Conservation (phyloP, 257 asterid genomes). For the Phtheirospermum japonicum region DNA sequence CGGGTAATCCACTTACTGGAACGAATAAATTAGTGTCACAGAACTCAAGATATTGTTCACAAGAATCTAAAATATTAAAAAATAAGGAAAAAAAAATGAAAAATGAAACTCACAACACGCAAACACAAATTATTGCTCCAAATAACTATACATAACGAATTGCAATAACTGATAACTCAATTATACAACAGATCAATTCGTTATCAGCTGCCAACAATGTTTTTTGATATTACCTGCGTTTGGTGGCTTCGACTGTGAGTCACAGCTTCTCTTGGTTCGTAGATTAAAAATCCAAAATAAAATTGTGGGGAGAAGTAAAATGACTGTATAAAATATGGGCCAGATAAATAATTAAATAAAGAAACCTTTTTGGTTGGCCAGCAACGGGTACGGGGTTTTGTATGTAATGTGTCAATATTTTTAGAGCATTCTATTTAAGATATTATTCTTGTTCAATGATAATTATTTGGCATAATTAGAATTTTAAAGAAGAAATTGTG, state of each 20-base stretch:
- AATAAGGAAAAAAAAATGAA: neutral
- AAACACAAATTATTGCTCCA: neutral
- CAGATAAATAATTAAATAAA: neutral
- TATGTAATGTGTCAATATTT: too few species aligned
- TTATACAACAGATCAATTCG: neutral
- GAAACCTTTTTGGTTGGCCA: too few species aligned
- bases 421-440: too few species aligned
- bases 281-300: neutral
- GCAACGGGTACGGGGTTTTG: too few species aligned
- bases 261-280: constrained; percentile 22
- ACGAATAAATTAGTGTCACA: neutral
- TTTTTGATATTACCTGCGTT: constrained; percentile 4
- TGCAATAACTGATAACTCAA: too few species aligned
- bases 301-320: neutral
- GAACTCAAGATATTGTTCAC: neutral
- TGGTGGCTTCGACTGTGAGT: constrained; percentile 19
- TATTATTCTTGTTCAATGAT: too few species aligned
- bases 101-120: neutral
- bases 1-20: constrained; percentile 14
- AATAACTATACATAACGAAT: too few species aligned
- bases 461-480: too few species aligned
- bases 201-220: constrained; percentile 1
- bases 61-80: neutral
- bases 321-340: neutral
- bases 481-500: too few species aligned